Evolutionary conservation across 1,284 basidiomycete genomes (phyloP).

Genomic region (Pseudomicrostroma phylloplanum): DNA sequence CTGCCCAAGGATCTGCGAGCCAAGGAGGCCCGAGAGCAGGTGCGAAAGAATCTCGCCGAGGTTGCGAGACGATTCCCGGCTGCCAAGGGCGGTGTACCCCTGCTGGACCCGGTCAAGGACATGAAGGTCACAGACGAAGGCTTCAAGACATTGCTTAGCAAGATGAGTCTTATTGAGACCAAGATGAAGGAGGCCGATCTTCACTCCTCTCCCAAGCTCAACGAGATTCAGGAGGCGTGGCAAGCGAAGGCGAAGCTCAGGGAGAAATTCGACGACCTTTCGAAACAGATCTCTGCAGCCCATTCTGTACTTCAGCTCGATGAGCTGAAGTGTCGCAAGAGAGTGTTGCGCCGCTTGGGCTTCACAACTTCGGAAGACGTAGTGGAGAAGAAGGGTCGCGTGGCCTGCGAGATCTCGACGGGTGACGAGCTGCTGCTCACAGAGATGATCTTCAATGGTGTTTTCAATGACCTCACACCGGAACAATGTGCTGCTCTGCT

Average conservation of each 20-base stretch:
- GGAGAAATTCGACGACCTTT: slow-evolving; percentile 66
- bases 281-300: slow-evolving; percentile 77
- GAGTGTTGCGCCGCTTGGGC: slow-evolving; percentile 81
- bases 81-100: slow-evolving; percentile 54
- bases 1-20: slow-evolving; percentile 83
- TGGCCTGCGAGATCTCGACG: slow-evolving; percentile 95
- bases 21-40: slow-evolving; percentile 68
- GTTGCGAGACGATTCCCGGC: slow-evolving; percentile 82
- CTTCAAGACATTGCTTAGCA: slow-evolving; percentile 66
- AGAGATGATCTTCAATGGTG: slow-evolving; percentile 94
- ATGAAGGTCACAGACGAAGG: slow-evolving; percentile 94
- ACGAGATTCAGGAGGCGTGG: slow-evolving; percentile 71
- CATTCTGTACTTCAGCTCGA: slow-evolving; percentile 92
- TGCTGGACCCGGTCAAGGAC: slow-evolving; percentile 87
- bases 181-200: slow-evolving; percentile 26
- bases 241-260: slow-evolving; percentile 68
- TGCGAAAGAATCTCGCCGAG: slow-evolving; percentile 83
- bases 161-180: slow-evolving; percentile 37
- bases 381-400: slow-evolving; percentile 94
- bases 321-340: slow-evolving; percentile 91
- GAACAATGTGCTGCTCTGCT: slow-evolving; percentile 88
- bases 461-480: slow-evolving; percentile 80
- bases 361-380: slow-evolving; percentile 86
- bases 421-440: slow-evolving; percentile 94
- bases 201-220: slow-evolving; percentile 63